Evolutionary conservation across 2,329 filamentous ascomycete species (phyloP).

Genomic region (Lachnum nothofagi): DNA sequence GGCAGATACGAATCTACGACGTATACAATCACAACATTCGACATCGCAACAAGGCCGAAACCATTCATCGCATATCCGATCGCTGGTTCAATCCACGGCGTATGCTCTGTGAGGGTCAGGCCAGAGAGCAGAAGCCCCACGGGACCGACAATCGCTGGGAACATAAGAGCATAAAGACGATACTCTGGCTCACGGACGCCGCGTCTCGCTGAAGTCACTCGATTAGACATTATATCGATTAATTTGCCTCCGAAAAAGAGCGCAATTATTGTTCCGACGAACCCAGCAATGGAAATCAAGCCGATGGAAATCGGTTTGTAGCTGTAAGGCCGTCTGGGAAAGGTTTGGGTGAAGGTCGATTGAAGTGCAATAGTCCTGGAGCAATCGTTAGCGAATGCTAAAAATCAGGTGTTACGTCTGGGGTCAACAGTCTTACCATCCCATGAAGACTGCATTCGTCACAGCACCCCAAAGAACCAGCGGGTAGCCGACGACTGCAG

Average conservation of each 20-base stretch:
- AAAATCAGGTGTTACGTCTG: not conserved
- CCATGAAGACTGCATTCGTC: conserved; percentile 1
- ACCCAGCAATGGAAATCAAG: conserved; percentile 3
- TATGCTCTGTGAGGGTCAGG: conserved; percentile 20
- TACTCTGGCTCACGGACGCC: conserved; percentile 23
- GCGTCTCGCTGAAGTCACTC: conserved; percentile 7
- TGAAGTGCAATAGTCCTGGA: conserved; percentile 13
- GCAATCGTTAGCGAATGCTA: too few relatives aligned
- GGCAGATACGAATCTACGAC: conserved; percentile 28
- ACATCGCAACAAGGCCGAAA: conserved; percentile 30
- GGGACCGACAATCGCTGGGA: conserved; percentile 28
- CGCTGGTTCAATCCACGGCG: conserved; percentile 10
- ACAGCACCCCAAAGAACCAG: conserved; percentile 4
- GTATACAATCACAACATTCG: conserved; percentile 30
- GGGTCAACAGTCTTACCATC: conserved; percentile 2
- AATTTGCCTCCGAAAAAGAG: conserved; percentile 26
- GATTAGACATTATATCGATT: conserved; percentile 28
- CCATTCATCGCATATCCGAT: conserved; percentile 30
- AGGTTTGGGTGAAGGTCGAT: not conserved
- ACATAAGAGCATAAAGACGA: conserved; percentile 24
- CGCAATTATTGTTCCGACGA: conserved; percentile 12
- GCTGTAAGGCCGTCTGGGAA: conserved; percentile 4
- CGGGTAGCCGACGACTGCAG: conserved; percentile 5
- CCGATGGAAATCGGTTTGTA: conserved; percentile 3
- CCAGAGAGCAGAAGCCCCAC: conserved; percentile 30